Percentiles rank a stretch among this genome's conserved stretches.
These are phyloP conservation scores for Rhodotorula sp. DNA, from an alignment of 1,284 basidiomycete genomes.

Conservation along the genomic window DNA sequence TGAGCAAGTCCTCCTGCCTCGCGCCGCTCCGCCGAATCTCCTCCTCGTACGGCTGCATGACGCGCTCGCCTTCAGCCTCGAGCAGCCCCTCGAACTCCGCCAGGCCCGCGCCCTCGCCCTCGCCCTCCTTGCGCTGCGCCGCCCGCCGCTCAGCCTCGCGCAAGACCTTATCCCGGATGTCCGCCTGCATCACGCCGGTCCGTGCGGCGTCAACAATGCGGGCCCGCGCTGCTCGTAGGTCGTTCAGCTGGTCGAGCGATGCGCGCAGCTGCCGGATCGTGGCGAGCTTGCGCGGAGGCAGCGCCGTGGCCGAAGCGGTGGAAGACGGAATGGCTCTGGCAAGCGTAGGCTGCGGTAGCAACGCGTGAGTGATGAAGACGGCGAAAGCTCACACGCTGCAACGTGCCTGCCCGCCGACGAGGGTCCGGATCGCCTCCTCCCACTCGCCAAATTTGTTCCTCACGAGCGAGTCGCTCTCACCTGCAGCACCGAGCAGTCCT, in stretches of 20 bases:
- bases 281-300: slow-evolving; percentile 2
- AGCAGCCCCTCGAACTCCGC: slow-evolving; percentile 79
- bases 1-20: slow-evolving; percentile 6
- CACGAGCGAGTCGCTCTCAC: slow-evolving; percentile 72
- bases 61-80: slow-evolving; percentile 76
- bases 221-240: slow-evolving; percentile 63
- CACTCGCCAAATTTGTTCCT: slow-evolving; percentile 82
- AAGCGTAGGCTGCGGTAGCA: background rate
- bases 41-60: slow-evolving; percentile 46
- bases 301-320: background rate
- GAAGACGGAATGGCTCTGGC: background rate
- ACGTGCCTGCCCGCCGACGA: slow-evolving; percentile 51
- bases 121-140: slow-evolving; percentile 60
- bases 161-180: slow-evolving; percentile 71
- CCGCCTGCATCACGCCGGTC: slow-evolving; percentile 67
- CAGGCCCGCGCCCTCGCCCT: slow-evolving; percentile 50
- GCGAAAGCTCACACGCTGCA: slow-evolving; percentile 50
- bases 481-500: slow-evolving; percentile 69
- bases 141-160: slow-evolving; percentile 59
- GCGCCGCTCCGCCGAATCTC: background rate
- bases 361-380: background rate
- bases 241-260: slow-evolving; percentile 77
- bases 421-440: slow-evolving; percentile 69
- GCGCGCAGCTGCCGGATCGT: slow-evolving; percentile 66
- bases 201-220: slow-evolving; percentile 69